Percentiles rank a stretch among this genome's conserved stretches.
phyloP scores from a whole-genome alignment of 2,329 filamentous ascomycete genomes.

The Colletotrichum sp. region DNA sequence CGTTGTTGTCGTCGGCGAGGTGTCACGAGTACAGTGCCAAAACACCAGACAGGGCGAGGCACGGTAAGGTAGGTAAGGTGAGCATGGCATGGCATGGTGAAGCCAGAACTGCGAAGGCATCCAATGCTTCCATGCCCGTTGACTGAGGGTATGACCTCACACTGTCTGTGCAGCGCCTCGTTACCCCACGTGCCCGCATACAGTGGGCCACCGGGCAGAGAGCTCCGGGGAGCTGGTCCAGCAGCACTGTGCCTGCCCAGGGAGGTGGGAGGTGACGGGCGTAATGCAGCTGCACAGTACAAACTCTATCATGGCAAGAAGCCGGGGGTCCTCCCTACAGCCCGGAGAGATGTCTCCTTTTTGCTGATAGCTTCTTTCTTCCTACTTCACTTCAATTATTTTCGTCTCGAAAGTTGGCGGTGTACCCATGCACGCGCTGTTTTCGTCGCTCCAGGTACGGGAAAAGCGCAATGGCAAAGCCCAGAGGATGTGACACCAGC shows the following conservation, averaged over 20 bases:
- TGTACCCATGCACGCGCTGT: background rate
- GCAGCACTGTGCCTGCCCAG: background rate
- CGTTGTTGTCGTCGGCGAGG: background rate
- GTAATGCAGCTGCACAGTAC: background rate
- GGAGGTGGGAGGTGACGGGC: background rate
- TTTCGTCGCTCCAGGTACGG: background rate
- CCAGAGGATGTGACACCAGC: background rate
- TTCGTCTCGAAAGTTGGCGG: background rate
- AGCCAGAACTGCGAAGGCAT: background rate
- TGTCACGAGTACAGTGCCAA: background rate
- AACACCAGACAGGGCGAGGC: background rate
- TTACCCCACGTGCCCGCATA: background rate
- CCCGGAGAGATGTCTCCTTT: background rate
- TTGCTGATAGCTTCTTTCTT: background rate
- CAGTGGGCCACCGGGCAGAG: background rate
- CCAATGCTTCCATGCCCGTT: background rate
- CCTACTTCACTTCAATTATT: background rate
- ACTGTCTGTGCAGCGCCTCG: background rate
- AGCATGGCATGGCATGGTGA: background rate
- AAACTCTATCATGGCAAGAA: background rate
- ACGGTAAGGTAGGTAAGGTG: background rate
- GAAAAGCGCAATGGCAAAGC: background rate
- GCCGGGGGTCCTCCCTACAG: background rate
- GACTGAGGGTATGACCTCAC: constrained; percentile 1
- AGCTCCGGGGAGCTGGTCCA: background rate